Conservation (phyloP, 495 filamentous ascomycete genomes). For the Hypoxylon cercidicola region DNA sequence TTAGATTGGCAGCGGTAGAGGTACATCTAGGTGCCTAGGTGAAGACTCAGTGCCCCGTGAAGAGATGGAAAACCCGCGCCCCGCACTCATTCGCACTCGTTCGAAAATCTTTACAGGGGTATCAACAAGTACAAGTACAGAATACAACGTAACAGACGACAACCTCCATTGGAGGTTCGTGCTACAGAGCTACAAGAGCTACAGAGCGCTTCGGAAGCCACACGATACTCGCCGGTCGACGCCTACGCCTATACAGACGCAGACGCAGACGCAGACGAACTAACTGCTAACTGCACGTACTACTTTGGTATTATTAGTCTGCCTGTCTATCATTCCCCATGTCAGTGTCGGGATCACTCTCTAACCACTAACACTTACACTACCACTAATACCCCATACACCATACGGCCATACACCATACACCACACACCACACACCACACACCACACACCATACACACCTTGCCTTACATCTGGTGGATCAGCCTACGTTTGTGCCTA, state of each 20-base stretch:
- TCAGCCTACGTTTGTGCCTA: constrained; percentile 32
- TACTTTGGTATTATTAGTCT: background rate
- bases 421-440: constrained; percentile 12
- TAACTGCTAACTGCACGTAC: background rate
- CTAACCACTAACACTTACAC: too few relatives aligned
- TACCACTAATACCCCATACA: too few relatives aligned
- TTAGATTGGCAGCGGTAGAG: constrained; percentile 10
- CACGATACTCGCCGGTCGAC: constrained; percentile 35
- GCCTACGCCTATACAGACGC: too few relatives aligned
- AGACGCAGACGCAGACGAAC: background rate
- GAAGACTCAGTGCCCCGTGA: constrained; percentile 22
- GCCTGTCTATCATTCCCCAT: too few relatives aligned
- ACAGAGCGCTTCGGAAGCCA: constrained; percentile 33
- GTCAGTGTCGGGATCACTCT: too few relatives aligned
- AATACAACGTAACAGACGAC: constrained; percentile 32
- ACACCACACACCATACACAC: background rate
- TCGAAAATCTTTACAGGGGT: too few relatives aligned
- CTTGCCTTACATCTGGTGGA: constrained; percentile 28
- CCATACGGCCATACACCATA: constrained; percentile 17
- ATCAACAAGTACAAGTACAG: constrained; percentile 14
- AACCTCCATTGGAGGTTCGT: constrained; percentile 35
- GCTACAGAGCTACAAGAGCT: too few relatives aligned
- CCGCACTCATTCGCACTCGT: constrained; percentile 35
- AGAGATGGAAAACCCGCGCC: constrained; percentile 19
- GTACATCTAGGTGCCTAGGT: constrained; percentile 13